Base-by-base conservation (phyloP, 2,329 filamentous ascomycete species). In the Proliferodiscus dingleyae region DNA sequence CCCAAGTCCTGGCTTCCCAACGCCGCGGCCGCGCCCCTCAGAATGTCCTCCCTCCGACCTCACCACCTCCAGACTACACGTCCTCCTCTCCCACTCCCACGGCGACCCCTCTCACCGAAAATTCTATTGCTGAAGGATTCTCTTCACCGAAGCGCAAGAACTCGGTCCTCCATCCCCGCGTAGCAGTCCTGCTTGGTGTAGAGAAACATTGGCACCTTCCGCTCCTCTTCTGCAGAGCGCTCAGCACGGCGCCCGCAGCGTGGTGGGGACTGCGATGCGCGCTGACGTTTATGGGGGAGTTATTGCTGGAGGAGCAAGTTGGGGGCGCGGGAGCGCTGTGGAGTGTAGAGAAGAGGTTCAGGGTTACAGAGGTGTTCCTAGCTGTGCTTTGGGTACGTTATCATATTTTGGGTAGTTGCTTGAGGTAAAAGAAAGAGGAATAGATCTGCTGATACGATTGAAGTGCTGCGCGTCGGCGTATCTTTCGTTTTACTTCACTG, bases 401-500 rank as follows among this genome's bases (percentile, higher is more conserved):
- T 37, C 6, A 5, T 36, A 34, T 41, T 21, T 49, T 23, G 40
- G 33, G 29, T 16, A 10, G 15, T 15, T n/a, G 36, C 8, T 10
- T 23, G 23, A 43, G 19, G 18, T n/a, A n/a, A 23, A 19, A 28
- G 11, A 34, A 19, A 41, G 23, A 29, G 21, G 18, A 22, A 24
- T 45, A 37, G 10, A 26, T 41, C 41, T 43, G 47, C 49, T 53
- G 46, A 55, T 49, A n/a, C 29, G 28, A 28, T 36, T 36, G 37
- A 59, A 88, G 85, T 89, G 85, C 68, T 81, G 78, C 60, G 82
- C 85, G 47, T 87, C 84, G 16, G 86, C 83, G 43, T 88, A 89
- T 65, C 75, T 89, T 49, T 85, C 84, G 41, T 90, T 88, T 66
- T 87, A 88, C 70, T 90, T 90, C 63, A 87, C 85, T 46, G 86